phyloP scores from a whole-genome alignment of 805 yeast genomes.

The Pichia paraexigua region DNA sequence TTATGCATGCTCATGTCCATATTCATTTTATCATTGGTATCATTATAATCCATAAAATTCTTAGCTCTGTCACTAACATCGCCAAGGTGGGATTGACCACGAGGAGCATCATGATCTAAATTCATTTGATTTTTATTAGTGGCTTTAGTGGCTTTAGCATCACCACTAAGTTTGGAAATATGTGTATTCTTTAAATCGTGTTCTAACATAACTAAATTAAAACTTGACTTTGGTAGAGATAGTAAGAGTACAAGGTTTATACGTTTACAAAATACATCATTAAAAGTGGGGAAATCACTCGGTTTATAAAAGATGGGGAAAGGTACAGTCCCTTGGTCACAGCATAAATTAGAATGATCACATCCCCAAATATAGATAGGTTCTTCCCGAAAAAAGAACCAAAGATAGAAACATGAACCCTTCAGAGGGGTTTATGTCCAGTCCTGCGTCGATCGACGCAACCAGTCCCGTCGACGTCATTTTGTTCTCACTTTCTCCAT shows the following conservation, averaged over 20 bases:
- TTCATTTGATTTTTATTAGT: not conserved
- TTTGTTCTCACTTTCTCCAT: too few relatives aligned
- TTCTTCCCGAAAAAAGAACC: not conserved
- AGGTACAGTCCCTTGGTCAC: not conserved
- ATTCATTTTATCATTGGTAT: not conserved
- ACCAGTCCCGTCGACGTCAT: not conserved
- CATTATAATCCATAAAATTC: not conserved
- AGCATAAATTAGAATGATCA: not conserved
- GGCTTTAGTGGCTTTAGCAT: not conserved
- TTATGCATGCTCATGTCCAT: not conserved
- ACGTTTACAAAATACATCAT: too few relatives aligned
- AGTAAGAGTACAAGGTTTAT: not conserved
- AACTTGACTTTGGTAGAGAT: not conserved
- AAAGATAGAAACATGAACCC: not conserved
- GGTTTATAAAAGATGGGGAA: not conserved
- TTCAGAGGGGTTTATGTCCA: not conserved
- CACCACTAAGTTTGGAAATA: not conserved
- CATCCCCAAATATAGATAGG: not conserved
- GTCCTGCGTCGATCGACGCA: not conserved
- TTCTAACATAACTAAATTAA: not conserved
- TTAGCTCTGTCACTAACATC: conserved; percentile 6
- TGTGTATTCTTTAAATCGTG: not conserved
- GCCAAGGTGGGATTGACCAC: conserved; percentile 6
- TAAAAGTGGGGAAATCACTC: not conserved
- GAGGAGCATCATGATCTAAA: conserved; percentile 4